Evolutionary conservation across 805 yeast genomes (phyloP).

Genomic region (Dipodascus albidus): DNA sequence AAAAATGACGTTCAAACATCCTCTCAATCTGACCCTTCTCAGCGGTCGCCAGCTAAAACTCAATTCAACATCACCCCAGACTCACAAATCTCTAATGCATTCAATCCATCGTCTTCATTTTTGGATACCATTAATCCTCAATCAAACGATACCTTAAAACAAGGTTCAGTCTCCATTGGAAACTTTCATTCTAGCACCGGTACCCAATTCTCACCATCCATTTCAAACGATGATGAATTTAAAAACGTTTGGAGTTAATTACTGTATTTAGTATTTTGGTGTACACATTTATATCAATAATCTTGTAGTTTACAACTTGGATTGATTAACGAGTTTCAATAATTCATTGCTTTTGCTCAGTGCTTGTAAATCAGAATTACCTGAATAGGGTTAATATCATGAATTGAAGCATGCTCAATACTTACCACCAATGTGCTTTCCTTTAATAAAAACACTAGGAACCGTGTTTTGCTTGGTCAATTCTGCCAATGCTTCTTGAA

Average conservation of each 20-base stretch:
- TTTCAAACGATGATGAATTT: constrained; percentile 24
- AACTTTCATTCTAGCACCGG: constrained; percentile 5
- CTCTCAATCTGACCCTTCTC: too few relatives aligned
- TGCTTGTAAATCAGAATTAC: constrained; percentile 73
- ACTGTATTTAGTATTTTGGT: too few relatives aligned
- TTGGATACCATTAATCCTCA: not conserved
- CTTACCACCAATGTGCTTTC: constrained; percentile 85
- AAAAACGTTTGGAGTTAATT: constrained; percentile 30
- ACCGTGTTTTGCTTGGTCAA: constrained; percentile 89
- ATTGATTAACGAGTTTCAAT: constrained; percentile 3
- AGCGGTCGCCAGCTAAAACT: too few relatives aligned
- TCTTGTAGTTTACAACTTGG: constrained; percentile 1
- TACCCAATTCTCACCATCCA: not conserved
- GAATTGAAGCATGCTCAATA: not conserved
- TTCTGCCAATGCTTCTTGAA: constrained; percentile 69
- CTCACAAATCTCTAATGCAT: too few relatives aligned
- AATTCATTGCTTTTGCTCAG: constrained; percentile 34
- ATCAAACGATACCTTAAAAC: not conserved
- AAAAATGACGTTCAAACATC: not conserved
- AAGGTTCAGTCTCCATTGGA: too few relatives aligned
- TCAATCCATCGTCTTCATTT: not conserved
- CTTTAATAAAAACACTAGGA: constrained; percentile 83
- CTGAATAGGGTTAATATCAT: not conserved
- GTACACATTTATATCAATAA: not conserved
- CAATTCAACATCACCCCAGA: too few relatives aligned